Conservation (phyloP, 2,329 filamentous ascomycete species). For the Dactylellina cionopaga region DNA sequence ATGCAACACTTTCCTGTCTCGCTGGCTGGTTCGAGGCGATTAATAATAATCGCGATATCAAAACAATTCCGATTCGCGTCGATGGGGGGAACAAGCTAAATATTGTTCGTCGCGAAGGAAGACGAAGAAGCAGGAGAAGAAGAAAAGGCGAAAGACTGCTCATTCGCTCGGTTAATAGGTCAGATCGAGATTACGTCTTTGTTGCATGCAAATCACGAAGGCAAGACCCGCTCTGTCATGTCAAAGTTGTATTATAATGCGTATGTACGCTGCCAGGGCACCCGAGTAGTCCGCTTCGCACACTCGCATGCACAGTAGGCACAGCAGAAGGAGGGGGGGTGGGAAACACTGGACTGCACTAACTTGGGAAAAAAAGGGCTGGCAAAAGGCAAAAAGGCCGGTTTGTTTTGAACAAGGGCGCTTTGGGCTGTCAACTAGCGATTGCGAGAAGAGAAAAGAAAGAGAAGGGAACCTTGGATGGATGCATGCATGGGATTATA, state of each 20-base stretch:
- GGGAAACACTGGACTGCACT: too few relatives aligned
- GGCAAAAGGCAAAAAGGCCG: neutral
- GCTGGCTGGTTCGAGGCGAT: neutral
- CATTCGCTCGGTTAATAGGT: constrained; percentile 34
- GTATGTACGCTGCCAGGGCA: constrained; percentile 14
- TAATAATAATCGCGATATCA: neutral
- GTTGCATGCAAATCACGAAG: constrained; percentile 26
- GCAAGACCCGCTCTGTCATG: constrained; percentile 2
- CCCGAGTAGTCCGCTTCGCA: neutral
- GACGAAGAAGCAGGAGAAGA: too few relatives aligned
- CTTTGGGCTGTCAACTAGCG: neutral
- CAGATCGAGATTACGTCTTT: constrained; percentile 27
- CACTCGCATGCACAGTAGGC: neutral
- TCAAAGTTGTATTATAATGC: too few relatives aligned
- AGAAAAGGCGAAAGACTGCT: neutral
- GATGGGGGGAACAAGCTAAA: too few relatives aligned
- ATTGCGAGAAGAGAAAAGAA: too few relatives aligned
- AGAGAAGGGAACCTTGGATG: too few relatives aligned
- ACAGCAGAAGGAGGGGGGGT: too few relatives aligned
- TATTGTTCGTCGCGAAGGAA: constrained; percentile 9
- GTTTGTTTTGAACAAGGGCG: constrained; percentile 20
- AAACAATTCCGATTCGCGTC: neutral
- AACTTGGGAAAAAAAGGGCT: neutral
- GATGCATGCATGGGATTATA: neutral
- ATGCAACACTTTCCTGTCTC: constrained; percentile 7